Conservation (phyloP, 495 filamentous ascomycete genomes). For the Aspergillus panamensis region DNA sequence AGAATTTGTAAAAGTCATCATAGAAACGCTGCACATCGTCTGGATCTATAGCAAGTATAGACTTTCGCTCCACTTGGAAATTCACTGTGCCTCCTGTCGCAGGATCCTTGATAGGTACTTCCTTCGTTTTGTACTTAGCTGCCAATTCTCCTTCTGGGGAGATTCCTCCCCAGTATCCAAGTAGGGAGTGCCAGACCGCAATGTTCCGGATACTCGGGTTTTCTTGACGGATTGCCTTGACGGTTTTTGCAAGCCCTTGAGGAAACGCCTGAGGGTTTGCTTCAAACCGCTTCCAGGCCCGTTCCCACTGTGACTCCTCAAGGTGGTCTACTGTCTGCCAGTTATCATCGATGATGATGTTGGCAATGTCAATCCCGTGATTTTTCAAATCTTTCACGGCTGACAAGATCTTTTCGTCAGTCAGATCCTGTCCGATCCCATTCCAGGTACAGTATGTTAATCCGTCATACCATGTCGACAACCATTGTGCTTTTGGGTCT, state of each 20-base stretch:
- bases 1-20: conserved; percentile 85
- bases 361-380: conserved; percentile 70
- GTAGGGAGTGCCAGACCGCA: conserved; percentile 92
- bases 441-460: conserved; percentile 90
- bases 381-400: conserved; percentile 69
- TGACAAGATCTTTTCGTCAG: conserved; percentile 70
- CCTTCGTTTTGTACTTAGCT: conserved; percentile 70
- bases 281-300: conserved; percentile 70
- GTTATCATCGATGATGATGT: conserved; percentile 92
- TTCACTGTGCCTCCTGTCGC: conserved; percentile 57
- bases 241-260: conserved; percentile 64
- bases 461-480: conserved; percentile 87
- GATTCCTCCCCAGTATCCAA: conserved; percentile 95
- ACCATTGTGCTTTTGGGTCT: conserved; percentile 61
- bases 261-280: conserved; percentile 81
- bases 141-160: conserved; percentile 68
- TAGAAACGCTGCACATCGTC: conserved; percentile 75
- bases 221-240: conserved; percentile 61
- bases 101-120: conserved; percentile 56
- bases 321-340: conserved; percentile 80
- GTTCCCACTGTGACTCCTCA: conserved; percentile 47
- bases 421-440: conserved; percentile 75
- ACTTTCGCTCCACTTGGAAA: conserved; percentile 19
- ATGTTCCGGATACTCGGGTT: conserved; percentile 77
- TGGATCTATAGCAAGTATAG: conserved; percentile 60